These are phyloP conservation scores for Alternaria sp. DNA, from an alignment of 2,329 filamentous ascomycete species.

Conservation along the genomic window DNA sequence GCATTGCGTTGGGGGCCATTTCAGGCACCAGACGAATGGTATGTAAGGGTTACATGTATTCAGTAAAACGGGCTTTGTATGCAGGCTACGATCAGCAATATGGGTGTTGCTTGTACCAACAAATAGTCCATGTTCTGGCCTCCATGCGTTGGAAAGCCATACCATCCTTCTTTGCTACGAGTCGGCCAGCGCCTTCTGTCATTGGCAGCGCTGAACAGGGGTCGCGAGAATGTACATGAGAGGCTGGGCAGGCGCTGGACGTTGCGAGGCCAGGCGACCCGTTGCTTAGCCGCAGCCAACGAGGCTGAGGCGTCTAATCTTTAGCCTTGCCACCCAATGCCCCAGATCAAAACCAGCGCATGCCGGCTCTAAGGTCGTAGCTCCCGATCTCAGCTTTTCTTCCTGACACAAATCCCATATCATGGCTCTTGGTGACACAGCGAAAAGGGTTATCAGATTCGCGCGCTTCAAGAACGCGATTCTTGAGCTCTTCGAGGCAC, in stretches of 20 bases:
- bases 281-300: not conserved
- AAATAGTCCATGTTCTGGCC: not conserved
- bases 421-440: no score
- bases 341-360: not conserved
- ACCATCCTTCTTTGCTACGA: not conserved
- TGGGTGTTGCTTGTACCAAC: not conserved
- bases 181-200: not conserved
- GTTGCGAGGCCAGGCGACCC: not conserved
- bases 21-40: accelerated
- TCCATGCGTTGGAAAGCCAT: not conserved
- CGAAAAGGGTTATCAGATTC: not conserved
- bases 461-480: not conserved
- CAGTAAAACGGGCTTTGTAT: not conserved
- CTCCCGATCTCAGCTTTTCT: not conserved
- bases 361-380: not conserved
- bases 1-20: not conserved
- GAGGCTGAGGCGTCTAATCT: not conserved
- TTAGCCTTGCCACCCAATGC: not conserved
- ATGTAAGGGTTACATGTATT: not conserved
- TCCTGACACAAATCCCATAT: not conserved
- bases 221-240: accelerated
- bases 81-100: not conserved
- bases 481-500: not conserved
- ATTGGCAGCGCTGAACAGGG: not conserved
- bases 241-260: not conserved